Evolutionary conservation across 106 monocot species (phyloP), one percentile per base, ranked within the genome.

Genomic region (Platanthera guangdongensis): DNA sequence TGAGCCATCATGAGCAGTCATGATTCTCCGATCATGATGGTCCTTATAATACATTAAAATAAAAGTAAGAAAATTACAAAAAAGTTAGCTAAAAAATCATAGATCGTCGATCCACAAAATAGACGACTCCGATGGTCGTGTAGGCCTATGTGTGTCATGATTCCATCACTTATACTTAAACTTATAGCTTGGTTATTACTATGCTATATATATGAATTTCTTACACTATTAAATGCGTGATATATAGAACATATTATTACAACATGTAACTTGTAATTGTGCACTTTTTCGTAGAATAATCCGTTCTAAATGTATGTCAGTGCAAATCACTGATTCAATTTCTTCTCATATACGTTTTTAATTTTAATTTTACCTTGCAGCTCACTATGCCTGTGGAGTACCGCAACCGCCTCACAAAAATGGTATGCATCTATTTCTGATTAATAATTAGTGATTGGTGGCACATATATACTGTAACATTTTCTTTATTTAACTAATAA

Each of bases 401-500:
- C 75, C 89, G 87, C 55, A 28, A 71, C 67, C 89, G 92, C 72
- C 87, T 92, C 63, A 76, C 81, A 45, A 92, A 87, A 85, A 81
- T 89, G 87, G 92, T 92, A 83, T 59, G 21, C 9, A 30, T 22
- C 16, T 55, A 18, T 25, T 79, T 73, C 9, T 59, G 16, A 3
- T 47, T 47, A n/a, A 16, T 70, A 70, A 47, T 70, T 30, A 18
- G 9, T 65, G 32, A 4, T 12, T 11, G 65, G 11, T 30, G 18
- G 12, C 3, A 9, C 3, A 9, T 30, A 30, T 65, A 65, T 25
- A 10, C 32, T 32, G 32, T 65, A 32, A 65, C 32, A 11, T 12
- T 32, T n/a, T 19, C 11, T 65, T 32, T 65, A 32, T 65, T 65
- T 65, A 65, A 65, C 39, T 0, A 39, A 65, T 30, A 30, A 30